phyloP scores from a whole-genome alignment of 352 stramenopile species.

The Phytophthora cajani region DNA sequence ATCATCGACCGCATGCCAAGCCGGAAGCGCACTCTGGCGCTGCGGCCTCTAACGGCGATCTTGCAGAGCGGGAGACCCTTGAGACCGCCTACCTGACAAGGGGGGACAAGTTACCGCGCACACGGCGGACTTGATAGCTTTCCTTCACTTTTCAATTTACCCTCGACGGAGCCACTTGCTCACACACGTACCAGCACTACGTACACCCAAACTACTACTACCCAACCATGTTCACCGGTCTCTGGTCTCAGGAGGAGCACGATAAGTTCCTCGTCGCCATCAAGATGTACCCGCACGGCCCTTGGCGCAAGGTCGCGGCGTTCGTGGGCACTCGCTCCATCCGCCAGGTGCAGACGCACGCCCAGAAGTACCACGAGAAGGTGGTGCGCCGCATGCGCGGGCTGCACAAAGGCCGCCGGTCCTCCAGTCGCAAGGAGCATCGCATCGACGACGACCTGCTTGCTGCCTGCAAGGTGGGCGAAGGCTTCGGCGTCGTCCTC shows the following conservation, averaged over 20 bases:
- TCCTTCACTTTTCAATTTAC: constrained; percentile 32
- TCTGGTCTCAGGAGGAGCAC: constrained; percentile 71
- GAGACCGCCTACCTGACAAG: constrained; percentile 17
- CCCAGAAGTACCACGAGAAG: constrained; percentile 73
- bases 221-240: constrained; percentile 35
- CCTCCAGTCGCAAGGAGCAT: constrained; percentile 42
- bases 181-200: constrained; percentile 33
- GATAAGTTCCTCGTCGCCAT: constrained; percentile 64
- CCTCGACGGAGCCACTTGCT: constrained; percentile 8
- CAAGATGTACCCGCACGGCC: constrained; percentile 55
- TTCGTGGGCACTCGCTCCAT: constrained; percentile 61
- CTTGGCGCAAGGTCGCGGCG: constrained; percentile 58
- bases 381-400: constrained; percentile 52
- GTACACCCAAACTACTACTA: constrained; percentile 16
- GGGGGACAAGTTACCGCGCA: not conserved
- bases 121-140: not conserved
- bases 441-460: constrained; percentile 50
- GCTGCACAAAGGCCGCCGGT: constrained; percentile 52
- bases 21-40: constrained; percentile 20
- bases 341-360: constrained; percentile 69
- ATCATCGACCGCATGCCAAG: constrained; percentile 12
- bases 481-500: constrained; percentile 38
- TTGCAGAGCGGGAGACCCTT: constrained; percentile 22
- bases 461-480: constrained; percentile 40
- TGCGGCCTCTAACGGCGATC: constrained; percentile 23